These are phyloP conservation scores for Luffa aegyptiaca DNA, from an alignment of 306 rosid species.

Conservation along the genomic window DNA sequence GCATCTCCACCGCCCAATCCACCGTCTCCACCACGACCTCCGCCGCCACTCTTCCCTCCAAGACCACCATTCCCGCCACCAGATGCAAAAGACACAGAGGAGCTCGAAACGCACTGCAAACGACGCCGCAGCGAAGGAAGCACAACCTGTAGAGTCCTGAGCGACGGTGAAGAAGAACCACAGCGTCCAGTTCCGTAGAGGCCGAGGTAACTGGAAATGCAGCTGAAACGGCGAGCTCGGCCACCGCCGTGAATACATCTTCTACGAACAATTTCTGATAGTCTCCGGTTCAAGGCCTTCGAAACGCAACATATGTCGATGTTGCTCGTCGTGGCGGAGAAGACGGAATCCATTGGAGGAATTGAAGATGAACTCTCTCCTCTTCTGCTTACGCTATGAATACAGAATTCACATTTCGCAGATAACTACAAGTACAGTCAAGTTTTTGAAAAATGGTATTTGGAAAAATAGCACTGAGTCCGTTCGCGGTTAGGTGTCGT, in stretches of 20 bases:
- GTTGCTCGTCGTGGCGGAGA: conserved; percentile 31
- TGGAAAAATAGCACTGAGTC: not conserved
- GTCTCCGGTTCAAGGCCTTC: conserved; percentile 41
- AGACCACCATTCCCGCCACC: conserved; percentile 46
- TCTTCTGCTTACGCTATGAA: not conserved
- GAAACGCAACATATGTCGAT: conserved; percentile 29
- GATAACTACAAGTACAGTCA: not conserved
- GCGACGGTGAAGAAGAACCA: conserved; percentile 18
- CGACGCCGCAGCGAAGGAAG: conserved; percentile 25
- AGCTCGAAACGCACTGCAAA: conserved; percentile 41
- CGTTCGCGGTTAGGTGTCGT: not conserved
- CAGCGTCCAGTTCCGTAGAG: conserved; percentile 8
- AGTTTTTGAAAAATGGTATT: not conserved
- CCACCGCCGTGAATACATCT: conserved; percentile 20
- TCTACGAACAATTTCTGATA: conserved; percentile 12
- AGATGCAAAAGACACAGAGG: conserved; percentile 46
- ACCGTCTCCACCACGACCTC: conserved; percentile 37
- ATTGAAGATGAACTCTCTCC: not conserved
- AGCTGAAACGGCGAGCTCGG: conserved; percentile 32
- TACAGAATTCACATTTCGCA: not conserved
- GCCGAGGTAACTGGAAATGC: conserved; percentile 8
- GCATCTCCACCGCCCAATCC: conserved; percentile 40
- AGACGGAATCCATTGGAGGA: conserved; percentile 53
- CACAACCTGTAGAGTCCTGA: conserved; percentile 15
- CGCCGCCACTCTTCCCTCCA: conserved; percentile 31